These are phyloP conservation scores for Rhynchospora tenuis DNA, from an alignment of 176 grass and related monocot genomes.

Conservation along the genomic window DNA sequence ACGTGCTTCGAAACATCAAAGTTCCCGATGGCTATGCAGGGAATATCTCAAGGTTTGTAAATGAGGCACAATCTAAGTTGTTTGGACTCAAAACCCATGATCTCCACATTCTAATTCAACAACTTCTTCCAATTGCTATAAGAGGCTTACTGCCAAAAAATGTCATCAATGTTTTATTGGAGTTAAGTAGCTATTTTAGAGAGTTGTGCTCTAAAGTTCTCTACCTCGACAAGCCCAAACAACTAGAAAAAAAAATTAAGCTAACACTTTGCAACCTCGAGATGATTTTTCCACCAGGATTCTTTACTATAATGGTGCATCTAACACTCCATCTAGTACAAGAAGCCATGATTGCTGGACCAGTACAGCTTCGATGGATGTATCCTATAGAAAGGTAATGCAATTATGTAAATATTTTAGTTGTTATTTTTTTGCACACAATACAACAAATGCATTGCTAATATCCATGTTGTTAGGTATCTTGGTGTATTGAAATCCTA, in stretches of 20 bases:
- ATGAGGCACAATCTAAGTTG: conserved; percentile 6
- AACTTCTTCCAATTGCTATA: conserved; percentile 19
- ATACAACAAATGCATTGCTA: not conserved
- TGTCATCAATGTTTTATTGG: not conserved
- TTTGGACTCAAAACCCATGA: conserved; percentile 25
- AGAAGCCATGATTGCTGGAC: conserved; percentile 16
- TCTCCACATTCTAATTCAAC: conserved; percentile 22
- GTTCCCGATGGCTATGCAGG: conserved; percentile 13
- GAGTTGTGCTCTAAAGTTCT: conserved; percentile 10
- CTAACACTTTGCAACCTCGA: conserved; percentile 26
- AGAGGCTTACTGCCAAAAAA: not conserved
- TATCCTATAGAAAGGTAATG: conserved; percentile 23
- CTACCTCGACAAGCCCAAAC: not conserved
- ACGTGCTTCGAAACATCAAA: conserved; percentile 7
- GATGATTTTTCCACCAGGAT: conserved; percentile 1
- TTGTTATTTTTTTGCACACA: not conserved
- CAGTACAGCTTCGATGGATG: conserved; percentile 24
- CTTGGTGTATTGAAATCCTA: not conserved
- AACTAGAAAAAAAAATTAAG: not conserved
- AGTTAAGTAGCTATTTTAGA: conserved; percentile 18
- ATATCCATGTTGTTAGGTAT: not conserved
- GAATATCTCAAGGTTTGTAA: conserved; percentile 20
- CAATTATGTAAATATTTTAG: not conserved
- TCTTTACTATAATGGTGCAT: conserved; percentile 29
- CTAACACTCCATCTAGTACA: conserved; percentile 16